Evolutionary conservation across 2,329 filamentous ascomycete genomes (phyloP), one percentile per base, ranked within the genome.

Genomic region (Aspergillus phoenicis): DNA sequence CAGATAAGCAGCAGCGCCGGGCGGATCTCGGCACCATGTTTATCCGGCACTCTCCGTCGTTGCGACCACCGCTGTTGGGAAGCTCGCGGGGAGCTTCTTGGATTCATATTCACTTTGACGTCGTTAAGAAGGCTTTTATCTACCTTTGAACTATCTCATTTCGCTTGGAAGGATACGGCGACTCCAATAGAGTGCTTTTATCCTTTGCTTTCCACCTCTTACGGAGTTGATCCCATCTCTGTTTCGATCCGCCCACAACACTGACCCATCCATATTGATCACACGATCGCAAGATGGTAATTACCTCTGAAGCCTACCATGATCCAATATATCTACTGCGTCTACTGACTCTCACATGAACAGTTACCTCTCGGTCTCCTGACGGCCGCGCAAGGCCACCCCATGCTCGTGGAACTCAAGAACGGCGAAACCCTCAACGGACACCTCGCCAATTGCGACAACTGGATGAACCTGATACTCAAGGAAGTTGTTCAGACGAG

Each of bases 391-490:
- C 93, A 97, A 83, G 95, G 95, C 84, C 92, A 97, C 77, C 94
- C 95, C 4, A 98, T 97, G 90, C 89, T 97, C 60, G 93, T 97
- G 67, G 93, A 97, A 83, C 89, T 97, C 68, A 97, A 97, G 84
- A 96, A 94, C 74, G 93, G 93, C 81, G 93, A 99, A 80, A 98
- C 95, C 0, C 86, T 99, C 63, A 99, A 98, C 80, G 95, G 95
- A 65, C 93, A 97, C 74, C 84, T 99, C 62, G 90, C 97, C 77
- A 92, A 90, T 78, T 99, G 94, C 87, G 95, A 99, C 78, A 99
- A 94, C 52, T 99, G 95, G 93, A 99, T 99, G 95, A 99, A 99
- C 81, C 82, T 99, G 70, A 98, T 94, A 2, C 81, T 99, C 68
- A 96, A 95, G 78, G 95, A 98, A 78, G 96, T 99, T 22, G 91